Evolutionary conservation across 768 basidiomycete genomes (phyloP), one percentile per base, ranked within the genome.

Genomic region (Atractiella rhizophila): DNA sequence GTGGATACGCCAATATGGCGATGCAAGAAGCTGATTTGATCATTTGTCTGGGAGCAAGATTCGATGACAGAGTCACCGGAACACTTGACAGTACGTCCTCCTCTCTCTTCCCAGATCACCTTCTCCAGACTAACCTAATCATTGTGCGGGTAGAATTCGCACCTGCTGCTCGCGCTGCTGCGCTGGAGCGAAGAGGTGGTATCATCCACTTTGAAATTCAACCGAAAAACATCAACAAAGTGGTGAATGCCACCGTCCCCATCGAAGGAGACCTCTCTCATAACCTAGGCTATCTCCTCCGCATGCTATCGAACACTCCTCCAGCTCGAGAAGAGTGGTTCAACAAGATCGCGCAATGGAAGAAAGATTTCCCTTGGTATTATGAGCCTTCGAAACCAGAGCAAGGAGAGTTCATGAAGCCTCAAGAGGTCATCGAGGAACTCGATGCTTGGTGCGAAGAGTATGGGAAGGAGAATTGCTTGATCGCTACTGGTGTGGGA

Each of bases 221-320:
- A 64, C 82, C 91, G 34, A 96, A 98, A 68, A 98, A 98, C 61
- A 68, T 98, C 60, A 98, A 98, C 70, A 98, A 98, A 62, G 85
- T 98, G 46, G 71, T 96, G 39, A 73, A 98, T 39, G 88, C 91
- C 18, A 73, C 77, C 35, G 78, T 94, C 43, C 82, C 91, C 36
- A 67, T 98, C 55, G 67, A 91, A 24, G 91, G 91, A 27, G 91
- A 98, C 56, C 88, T 96, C 42, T 68, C 77, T 23, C 64, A 74
- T 39, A 85, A 79, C 57, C 60, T 98, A 51, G 70, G 68, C 7
- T 63, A 71, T 12, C 69, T 98, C 52, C 75, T 91, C 9, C 85
- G 83, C 5, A 53, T 75, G 59, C 47, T 55, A 24, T n/a, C n/a
- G n/a, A n/a, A n/a, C n/a, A n/a, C n/a, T n/a, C n/a, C n/a, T n/a